Evolutionary conservation across 1,284 basidiomycete species (phyloP).

Genomic region (Ustilago loliicola): DNA sequence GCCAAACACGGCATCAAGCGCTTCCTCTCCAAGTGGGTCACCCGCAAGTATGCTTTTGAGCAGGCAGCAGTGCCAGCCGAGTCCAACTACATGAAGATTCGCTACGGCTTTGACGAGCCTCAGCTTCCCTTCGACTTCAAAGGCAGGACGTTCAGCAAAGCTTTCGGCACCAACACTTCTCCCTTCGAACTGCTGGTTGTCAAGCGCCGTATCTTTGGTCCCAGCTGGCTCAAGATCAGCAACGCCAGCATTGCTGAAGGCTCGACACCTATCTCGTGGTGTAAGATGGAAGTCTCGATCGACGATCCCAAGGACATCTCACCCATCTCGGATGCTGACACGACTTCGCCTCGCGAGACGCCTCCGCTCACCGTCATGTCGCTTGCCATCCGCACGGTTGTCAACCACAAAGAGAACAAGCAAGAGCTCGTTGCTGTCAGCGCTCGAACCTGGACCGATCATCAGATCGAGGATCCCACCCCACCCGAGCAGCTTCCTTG

Average conservation of each 20-base stretch:
- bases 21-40: conserved; percentile 79
- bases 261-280: conserved; percentile 62
- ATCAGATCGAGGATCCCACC: conserved; percentile 66
- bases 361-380: conserved; percentile 94
- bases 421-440: conserved; percentile 91
- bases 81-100: conserved; percentile 85
- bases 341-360: conserved; percentile 80
- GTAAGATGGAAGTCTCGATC: conserved; percentile 88
- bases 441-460: conserved; percentile 84
- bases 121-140: conserved; percentile 77
- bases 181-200: conserved; percentile 95
- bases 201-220: conserved; percentile 98
- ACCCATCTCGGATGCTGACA: conserved; percentile 82
- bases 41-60: conserved; percentile 93
- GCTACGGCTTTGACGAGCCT: conserved; percentile 70
- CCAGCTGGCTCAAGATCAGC: conserved; percentile 92
- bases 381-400: conserved; percentile 87
- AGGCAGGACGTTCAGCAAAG: conserved; percentile 85
- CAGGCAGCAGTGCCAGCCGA: conserved; percentile 85
- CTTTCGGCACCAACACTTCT: conserved; percentile 92
- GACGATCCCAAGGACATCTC: conserved; percentile 88
- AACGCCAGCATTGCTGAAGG: conserved; percentile 77
- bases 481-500: conserved; percentile 78
- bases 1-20: conserved; percentile 81
- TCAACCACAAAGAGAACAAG: conserved; percentile 94